Evolutionary conservation across 257 asterid species (phyloP).

Genomic region (Ocimum tenuiflorum): DNA sequence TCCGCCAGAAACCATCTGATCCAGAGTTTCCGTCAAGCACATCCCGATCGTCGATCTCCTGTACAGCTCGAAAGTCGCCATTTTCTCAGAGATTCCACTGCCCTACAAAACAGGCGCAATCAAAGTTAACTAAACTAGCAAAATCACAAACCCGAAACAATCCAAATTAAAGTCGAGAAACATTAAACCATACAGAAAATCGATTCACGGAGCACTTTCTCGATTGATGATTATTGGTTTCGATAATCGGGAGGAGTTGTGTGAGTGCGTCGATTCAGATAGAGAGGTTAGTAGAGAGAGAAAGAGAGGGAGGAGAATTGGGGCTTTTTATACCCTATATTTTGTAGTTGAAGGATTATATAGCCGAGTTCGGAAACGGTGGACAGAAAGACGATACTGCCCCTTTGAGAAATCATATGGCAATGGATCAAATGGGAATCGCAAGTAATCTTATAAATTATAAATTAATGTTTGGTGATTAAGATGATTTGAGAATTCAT

Average conservation of each 20-base stretch:
- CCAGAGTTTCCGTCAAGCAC: conserved; percentile 85
- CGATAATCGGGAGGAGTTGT: background rate
- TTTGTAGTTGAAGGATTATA: conserved; percentile 54
- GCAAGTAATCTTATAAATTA: no score
- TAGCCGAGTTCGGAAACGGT: conserved; percentile 19
- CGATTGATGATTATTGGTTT: background rate
- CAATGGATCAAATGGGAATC: no score
- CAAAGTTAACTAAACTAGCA: background rate
- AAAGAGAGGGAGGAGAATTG: conserved; percentile 49
- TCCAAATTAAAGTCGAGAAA: background rate
- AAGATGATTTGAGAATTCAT: no score
- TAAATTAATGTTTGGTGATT: no score
- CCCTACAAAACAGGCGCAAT: conserved; percentile 10
- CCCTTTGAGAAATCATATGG: background rate
- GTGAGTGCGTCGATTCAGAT: conserved; percentile 10
- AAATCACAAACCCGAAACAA: background rate
- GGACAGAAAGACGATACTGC: conserved; percentile 22
- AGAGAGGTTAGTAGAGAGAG: conserved; percentile 15
- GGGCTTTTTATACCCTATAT: conserved; percentile 76
- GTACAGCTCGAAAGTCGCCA: conserved; percentile 93
- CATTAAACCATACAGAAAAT: background rate
- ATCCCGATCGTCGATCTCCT: conserved; percentile 86
- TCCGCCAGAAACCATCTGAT: conserved; percentile 75
- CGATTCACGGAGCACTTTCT: background rate
- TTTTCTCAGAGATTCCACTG: conserved; percentile 10